These are phyloP conservation scores for Auricularia sp. DNA, from an alignment of 768 basidiomycete species.

Conservation along the genomic window DNA sequence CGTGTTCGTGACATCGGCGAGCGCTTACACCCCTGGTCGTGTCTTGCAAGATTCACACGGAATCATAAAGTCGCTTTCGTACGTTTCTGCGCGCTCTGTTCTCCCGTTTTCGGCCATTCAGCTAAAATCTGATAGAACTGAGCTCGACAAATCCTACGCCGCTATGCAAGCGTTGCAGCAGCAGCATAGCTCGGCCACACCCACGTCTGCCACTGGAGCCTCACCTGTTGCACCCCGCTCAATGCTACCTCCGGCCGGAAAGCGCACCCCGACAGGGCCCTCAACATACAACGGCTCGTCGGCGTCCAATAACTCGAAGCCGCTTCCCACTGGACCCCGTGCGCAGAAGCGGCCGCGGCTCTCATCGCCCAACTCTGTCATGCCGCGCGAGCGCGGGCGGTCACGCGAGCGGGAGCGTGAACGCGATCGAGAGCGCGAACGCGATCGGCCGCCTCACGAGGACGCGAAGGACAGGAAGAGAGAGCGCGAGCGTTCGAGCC, in stretches of 20 bases:
- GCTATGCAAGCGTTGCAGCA: background rate
- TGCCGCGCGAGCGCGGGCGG: conserved; percentile 16
- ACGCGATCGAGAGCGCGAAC: conserved; percentile 6
- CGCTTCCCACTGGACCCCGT: conserved; percentile 69
- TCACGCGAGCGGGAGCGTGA: conserved; percentile 13
- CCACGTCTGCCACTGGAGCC: background rate
- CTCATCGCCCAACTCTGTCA: conserved; percentile 37
- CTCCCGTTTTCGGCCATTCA: conserved; percentile 8
- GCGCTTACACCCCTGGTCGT: background rate
- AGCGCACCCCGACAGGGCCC: background rate
- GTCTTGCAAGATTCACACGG: conserved; percentile 58
- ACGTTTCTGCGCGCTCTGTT: conserved; percentile 24
- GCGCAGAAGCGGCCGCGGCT: conserved; percentile 73
- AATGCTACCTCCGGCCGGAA: conserved; percentile 1
- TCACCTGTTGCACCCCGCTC: background rate
- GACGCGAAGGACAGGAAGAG: conserved; percentile 8
- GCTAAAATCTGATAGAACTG: conserved; percentile 38
- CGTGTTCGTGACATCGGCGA: background rate
- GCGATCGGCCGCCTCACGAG: conserved; percentile 8
- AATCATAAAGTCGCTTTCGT: conserved; percentile 64
- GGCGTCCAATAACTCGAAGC: conserved; percentile 28
- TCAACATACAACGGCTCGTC: background rate
- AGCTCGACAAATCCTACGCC: conserved; percentile 39
- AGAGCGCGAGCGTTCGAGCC: conserved; percentile 18
- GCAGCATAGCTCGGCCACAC: background rate